phyloP scores from a whole-genome alignment of 805 yeast genomes.

The Myxozyma mucilagina region DNA sequence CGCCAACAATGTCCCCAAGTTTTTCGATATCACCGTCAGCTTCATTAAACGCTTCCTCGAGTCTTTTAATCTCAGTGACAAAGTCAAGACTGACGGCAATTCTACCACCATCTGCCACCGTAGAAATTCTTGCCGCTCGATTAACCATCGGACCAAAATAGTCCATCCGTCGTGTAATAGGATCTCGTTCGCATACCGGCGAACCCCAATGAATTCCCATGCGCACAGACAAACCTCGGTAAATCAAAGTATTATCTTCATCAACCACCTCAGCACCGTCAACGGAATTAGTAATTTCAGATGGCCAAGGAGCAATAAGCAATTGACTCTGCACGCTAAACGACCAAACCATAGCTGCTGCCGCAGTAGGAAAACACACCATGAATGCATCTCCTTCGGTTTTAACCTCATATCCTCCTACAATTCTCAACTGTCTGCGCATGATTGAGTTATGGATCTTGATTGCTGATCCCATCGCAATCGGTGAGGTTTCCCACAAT shows the following conservation, averaged over 20 bases:
- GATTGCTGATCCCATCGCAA: conserved; percentile 95
- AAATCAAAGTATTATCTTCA: conserved; percentile 56
- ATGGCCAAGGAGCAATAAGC: conserved; percentile 91
- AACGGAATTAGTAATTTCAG: conserved; percentile 77
- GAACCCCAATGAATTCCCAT: conserved; percentile 99
- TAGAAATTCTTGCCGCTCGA: conserved; percentile 87
- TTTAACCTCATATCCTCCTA: conserved; percentile 97
- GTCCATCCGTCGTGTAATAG: conserved; percentile 96
- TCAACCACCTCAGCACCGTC: conserved; percentile 83
- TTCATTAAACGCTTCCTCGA: conserved; percentile 48
- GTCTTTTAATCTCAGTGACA: conserved; percentile 64
- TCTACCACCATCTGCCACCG: conserved; percentile 98
- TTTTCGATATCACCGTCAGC: conserved; percentile 40
- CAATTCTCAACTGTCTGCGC: conserved; percentile 88
- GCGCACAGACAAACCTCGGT: conserved; percentile 88
- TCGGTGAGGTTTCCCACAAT: conserved; percentile 89
- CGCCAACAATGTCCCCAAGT: conserved; percentile 27
- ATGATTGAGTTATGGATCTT: conserved; percentile 89
- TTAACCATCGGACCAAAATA: conserved; percentile 99
- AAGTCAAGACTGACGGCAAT: conserved; percentile 84
- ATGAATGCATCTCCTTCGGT: conserved; percentile 99
- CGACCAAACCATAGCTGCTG: conserved; percentile 91
- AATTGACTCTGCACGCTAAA: conserved; percentile 85
- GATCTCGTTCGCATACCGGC: conserved; percentile 93
- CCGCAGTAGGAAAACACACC: conserved; percentile 93